A percentile compares a stretch with the other conserved stretches of the same genome.
Evolutionary conservation across 139 green algal genomes (phyloP).

Genomic region (Tetraselmis chui): DNA sequence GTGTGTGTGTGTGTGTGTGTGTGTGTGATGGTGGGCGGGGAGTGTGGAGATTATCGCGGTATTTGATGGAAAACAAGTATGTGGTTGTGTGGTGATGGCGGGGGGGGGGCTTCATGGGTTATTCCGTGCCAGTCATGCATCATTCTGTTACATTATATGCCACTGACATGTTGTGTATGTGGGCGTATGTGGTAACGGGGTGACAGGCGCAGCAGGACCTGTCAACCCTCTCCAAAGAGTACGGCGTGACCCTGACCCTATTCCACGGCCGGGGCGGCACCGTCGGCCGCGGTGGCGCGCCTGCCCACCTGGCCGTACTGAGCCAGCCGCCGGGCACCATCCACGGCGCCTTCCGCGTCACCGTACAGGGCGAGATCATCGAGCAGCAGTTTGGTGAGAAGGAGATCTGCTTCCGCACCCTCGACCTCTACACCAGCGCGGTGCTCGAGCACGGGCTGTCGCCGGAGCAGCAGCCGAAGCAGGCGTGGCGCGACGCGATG

Average conservation of each 20-base stretch:
- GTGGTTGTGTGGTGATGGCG: too few relatives aligned
- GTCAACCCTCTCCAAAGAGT: constrained; percentile 4
- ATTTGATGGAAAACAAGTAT: too few relatives aligned
- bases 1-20: too few relatives aligned
- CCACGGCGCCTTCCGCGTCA: constrained; percentile 31
- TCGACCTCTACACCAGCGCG: constrained; percentile 19
- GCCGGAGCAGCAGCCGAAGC: constrained; percentile 12
- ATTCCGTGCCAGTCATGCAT: too few relatives aligned
- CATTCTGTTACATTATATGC: too few relatives aligned
- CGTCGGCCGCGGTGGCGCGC: constrained; percentile 38
- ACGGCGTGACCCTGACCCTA: constrained; percentile 29
- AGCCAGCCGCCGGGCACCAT: constrained; percentile 36
- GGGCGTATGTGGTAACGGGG: too few relatives aligned
- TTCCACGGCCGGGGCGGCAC: constrained; percentile 49
- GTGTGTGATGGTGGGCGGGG: too few relatives aligned
- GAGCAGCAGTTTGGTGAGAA: constrained; percentile 76
- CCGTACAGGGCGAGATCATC: constrained; percentile 64
- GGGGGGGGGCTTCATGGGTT: too few relatives aligned
- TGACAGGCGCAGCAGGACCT: constrained; percentile 7
- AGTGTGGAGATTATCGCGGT: too few relatives aligned
- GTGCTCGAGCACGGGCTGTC: constrained; percentile 6
- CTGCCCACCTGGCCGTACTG: constrained; percentile 34
- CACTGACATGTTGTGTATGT: too few relatives aligned
- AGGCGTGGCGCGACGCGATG: constrained; percentile 36
- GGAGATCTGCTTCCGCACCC: constrained; percentile 54